Evolutionary conservation across 768 basidiomycete species (phyloP).

Genomic region (Sporobolomyces phaffii): DNA sequence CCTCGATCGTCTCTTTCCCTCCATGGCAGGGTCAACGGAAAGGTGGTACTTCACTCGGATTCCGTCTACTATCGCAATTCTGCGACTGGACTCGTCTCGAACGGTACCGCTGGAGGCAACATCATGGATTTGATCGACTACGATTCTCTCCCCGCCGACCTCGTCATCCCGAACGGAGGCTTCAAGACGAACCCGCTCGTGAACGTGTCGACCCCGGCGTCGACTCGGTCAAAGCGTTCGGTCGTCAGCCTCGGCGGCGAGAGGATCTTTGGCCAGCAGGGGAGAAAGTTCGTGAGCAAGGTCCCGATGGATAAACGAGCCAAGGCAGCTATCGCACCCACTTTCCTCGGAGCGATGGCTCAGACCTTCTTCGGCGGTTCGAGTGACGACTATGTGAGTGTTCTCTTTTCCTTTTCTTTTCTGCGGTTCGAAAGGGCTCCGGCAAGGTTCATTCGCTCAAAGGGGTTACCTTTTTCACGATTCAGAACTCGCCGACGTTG

Average conservation of each 20-base stretch:
- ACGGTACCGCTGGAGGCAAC: neutral
- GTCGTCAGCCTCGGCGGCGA: too few relatives aligned
- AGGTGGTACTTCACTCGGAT: conserved; percentile 38
- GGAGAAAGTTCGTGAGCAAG: conserved; percentile 8
- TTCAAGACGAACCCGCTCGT: conserved; percentile 9
- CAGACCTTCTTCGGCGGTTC: conserved; percentile 42
- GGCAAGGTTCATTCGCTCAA: too few relatives aligned
- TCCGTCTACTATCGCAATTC: conserved; percentile 41
- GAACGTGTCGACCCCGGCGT: neutral
- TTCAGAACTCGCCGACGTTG: conserved; percentile 26
- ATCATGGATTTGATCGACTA: conserved; percentile 32
- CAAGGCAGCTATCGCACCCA: neutral
- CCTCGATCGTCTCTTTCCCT: neutral
- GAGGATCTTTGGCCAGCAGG: neutral
- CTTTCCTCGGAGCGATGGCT: conserved; percentile 29
- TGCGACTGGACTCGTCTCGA: neutral
- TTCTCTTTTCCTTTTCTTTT: neutral
- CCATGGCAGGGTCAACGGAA: conserved; percentile 34
- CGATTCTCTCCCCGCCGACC: conserved; percentile 23
- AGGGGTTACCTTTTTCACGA: neutral
- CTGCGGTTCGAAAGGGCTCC: too few relatives aligned
- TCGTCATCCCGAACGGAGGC: conserved; percentile 38
- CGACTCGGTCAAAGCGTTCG: too few relatives aligned
- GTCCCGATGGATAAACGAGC: conserved; percentile 7
- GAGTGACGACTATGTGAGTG: conserved; percentile 4